Evolutionary conservation across 306 rosid genomes (phyloP).

Genomic region (Fragaria nilgerrensis): DNA sequence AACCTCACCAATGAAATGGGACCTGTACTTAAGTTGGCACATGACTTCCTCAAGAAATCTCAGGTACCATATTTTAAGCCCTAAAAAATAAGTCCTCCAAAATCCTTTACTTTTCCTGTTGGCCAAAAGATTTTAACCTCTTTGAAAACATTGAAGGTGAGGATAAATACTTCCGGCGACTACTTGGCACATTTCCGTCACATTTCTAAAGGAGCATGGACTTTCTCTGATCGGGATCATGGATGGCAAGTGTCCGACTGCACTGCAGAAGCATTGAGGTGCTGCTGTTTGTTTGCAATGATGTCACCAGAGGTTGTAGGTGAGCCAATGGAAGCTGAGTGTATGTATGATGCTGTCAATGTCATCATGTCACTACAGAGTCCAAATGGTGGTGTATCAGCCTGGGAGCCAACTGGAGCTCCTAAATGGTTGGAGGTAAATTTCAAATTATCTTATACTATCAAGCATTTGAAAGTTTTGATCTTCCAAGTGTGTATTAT

Average conservation of each 20-base stretch:
- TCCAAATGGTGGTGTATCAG: constrained; percentile 71
- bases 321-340: constrained; percentile 56
- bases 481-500: background rate
- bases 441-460: background rate
- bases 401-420: constrained; percentile 46
- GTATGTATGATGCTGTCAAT: constrained; percentile 61
- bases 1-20: constrained; percentile 17
- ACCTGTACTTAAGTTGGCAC: constrained; percentile 24
- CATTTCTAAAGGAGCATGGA: constrained; percentile 82
- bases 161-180: constrained; percentile 57
- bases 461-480: background rate
- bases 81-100: background rate
- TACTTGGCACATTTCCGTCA: constrained; percentile 41
- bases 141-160: constrained; percentile 30
- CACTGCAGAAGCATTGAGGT: constrained; percentile 75
- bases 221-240: constrained; percentile 77
- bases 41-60: constrained; percentile 28
- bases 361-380: constrained; percentile 69
- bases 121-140: background rate
- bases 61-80: constrained; percentile 17
- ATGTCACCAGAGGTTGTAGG: constrained; percentile 65
- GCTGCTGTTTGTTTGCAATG: constrained; percentile 57
- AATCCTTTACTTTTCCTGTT: background rate
- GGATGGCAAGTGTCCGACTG: constrained; percentile 93
- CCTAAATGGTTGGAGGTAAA: constrained; percentile 35